A percentile compares a stretch with the other conserved stretches of the same genome.
These are phyloP conservation scores for Botrytis hyacinthi DNA, from an alignment of 2,329 filamentous ascomycete species.

Conservation along the genomic window DNA sequence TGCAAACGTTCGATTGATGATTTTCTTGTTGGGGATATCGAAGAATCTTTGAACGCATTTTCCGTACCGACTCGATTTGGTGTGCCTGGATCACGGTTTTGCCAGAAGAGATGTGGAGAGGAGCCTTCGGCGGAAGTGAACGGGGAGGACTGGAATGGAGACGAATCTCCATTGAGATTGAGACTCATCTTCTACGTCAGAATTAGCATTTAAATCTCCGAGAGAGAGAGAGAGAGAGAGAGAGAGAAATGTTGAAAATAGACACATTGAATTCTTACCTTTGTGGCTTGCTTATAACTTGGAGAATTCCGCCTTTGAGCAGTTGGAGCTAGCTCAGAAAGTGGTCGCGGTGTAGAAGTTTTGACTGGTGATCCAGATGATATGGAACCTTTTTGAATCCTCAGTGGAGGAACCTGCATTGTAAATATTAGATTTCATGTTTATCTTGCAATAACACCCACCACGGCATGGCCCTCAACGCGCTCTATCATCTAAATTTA, in stretches of 20 bases:
- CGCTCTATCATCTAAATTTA: background rate
- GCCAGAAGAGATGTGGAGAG: conserved; percentile 90
- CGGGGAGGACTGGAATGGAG: conserved; percentile 83
- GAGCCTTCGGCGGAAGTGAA: conserved; percentile 56
- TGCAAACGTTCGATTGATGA: conserved; percentile 95
- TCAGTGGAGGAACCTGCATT: conserved; percentile 68
- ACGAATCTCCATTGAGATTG: conserved; percentile 67
- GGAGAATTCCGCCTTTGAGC: conserved; percentile 89
- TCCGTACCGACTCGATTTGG: conserved; percentile 64
- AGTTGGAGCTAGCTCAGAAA: conserved; percentile 85
- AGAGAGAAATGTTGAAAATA: conserved; percentile 23
- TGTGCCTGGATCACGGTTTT: conserved; percentile 67
- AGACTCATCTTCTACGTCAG: conserved; percentile 55
- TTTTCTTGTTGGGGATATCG: conserved; percentile 68
- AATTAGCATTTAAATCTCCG: conserved; percentile 35
- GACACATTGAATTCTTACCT: conserved; percentile 51
- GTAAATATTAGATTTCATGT: conserved; percentile 13
- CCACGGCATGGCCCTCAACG: background rate
- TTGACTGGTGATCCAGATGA: conserved; percentile 58
- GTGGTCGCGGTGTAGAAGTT: conserved; percentile 65
- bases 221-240: conserved; percentile 21
- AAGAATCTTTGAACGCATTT: conserved; percentile 62
- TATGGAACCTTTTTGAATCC: conserved; percentile 69
- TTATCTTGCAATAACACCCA: background rate
- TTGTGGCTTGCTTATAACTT: conserved; percentile 74